Conservation (phyloP, 2,329 filamentous ascomycete species). For the Epichloe gansuensis region DNA sequence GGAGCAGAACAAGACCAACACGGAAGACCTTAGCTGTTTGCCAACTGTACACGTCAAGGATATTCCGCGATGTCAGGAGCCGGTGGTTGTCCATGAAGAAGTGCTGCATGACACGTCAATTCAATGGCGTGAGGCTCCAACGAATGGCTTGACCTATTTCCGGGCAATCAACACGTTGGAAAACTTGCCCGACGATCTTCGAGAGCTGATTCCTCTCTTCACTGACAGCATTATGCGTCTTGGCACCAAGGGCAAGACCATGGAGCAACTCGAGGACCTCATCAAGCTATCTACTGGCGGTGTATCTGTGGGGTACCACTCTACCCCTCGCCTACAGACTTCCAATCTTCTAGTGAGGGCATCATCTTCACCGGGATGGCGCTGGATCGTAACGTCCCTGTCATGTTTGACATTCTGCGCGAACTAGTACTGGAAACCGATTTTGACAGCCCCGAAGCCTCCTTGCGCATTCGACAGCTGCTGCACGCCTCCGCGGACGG, state of each 20-base stretch:
- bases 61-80: slow-evolving; percentile 68
- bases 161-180: slow-evolving; percentile 73
- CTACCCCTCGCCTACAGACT: slow-evolving; percentile 64
- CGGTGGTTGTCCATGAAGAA: slow-evolving; percentile 48
- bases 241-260: slow-evolving; percentile 74
- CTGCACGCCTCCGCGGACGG: slow-evolving; percentile 80
- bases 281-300: slow-evolving; percentile 96
- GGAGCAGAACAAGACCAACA: slow-evolving; percentile 74
- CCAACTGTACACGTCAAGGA: slow-evolving; percentile 82
- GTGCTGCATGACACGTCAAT: slow-evolving; percentile 53
- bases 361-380: slow-evolving; percentile 77
- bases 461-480: slow-evolving; percentile 73
- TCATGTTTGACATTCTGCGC: slow-evolving; percentile 78
- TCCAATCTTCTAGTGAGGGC: slow-evolving; percentile 63
- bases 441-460: slow-evolving; percentile 73
- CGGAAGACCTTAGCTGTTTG: slow-evolving; percentile 74
- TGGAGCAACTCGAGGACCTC: slow-evolving; percentile 89
- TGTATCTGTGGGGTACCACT: slow-evolving; percentile 72
- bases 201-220: slow-evolving; percentile 78
- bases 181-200: slow-evolving; percentile 70
- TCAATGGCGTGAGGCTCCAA: slow-evolving; percentile 86
- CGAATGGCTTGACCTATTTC: slow-evolving; percentile 94
- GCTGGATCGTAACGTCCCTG: slow-evolving; percentile 76
- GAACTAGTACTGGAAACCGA: slow-evolving; percentile 77
- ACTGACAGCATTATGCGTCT: slow-evolving; percentile 87